Conservation (phyloP, 1,284 basidiomycete genomes). For the Meira nashicola region DNA sequence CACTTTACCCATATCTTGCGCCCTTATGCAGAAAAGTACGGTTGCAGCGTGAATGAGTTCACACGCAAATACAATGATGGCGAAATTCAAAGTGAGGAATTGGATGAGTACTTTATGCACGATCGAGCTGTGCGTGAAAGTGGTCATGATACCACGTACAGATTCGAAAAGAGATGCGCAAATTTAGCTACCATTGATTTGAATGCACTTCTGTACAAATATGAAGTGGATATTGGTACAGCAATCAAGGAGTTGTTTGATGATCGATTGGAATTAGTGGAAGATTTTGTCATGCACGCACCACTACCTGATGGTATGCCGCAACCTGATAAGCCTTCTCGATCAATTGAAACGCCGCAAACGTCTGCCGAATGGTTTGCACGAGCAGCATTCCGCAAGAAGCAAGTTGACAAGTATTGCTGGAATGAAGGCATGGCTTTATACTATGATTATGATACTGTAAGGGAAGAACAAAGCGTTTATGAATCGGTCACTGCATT, state of each 20-base stretch:
- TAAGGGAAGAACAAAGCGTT: slow-evolving; percentile 77
- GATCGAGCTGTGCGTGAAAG: slow-evolving; percentile 78
- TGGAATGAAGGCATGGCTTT: slow-evolving; percentile 91
- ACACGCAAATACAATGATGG: slow-evolving; percentile 91
- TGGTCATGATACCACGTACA: slow-evolving; percentile 95
- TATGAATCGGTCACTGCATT: slow-evolving; percentile 94
- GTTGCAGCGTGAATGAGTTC: slow-evolving; percentile 93
- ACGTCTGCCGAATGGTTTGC: slow-evolving; percentile 48
- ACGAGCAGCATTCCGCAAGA: slow-evolving; percentile 49
- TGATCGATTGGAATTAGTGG: slow-evolving; percentile 80
- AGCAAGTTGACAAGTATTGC: slow-evolving; percentile 87
- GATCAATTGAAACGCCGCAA: slow-evolving; percentile 59
- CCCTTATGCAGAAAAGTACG: slow-evolving; percentile 86
- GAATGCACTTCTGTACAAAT: slow-evolving; percentile 75
- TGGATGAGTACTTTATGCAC: slow-evolving; percentile 96
- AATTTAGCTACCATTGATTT: slow-evolving; percentile 94
- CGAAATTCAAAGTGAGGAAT: slow-evolving; percentile 72
- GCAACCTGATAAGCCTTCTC: slow-evolving; percentile 56
- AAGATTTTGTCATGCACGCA: slow-evolving; percentile 64
- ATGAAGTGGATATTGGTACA: slow-evolving; percentile 51
- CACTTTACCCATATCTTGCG: slow-evolving; percentile 97
- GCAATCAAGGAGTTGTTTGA: slow-evolving; percentile 91
- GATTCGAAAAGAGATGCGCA: slow-evolving; percentile 86
- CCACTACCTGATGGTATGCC: slow-evolving; percentile 26
- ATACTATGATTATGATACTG: slow-evolving; percentile 95